Conservation (phyloP, 805 yeast genomes). For the Spathaspora hagerdaliae region DNA sequence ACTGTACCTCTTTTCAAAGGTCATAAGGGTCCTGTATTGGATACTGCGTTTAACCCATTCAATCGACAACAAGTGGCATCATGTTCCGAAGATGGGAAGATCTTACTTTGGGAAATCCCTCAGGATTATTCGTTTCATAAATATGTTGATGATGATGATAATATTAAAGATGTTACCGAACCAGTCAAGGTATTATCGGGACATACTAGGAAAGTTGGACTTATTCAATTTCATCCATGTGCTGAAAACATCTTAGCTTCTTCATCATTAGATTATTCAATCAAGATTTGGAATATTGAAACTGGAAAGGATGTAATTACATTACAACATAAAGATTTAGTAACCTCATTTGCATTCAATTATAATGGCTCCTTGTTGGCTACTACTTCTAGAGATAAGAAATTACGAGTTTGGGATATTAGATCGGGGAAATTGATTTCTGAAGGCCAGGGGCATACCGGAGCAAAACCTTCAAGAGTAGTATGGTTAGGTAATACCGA, state of each 20-base stretch:
- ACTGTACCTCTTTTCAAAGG: slow-evolving; percentile 92
- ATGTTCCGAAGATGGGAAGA: slow-evolving; percentile 74
- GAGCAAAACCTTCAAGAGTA: slow-evolving; percentile 87
- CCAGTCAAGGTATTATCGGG: slow-evolving; percentile 74
- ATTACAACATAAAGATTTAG: slow-evolving; percentile 82
- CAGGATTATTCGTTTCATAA: slow-evolving; percentile 69
- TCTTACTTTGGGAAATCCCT: slow-evolving; percentile 87
- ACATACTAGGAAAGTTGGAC: slow-evolving; percentile 94
- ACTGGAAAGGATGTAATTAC: slow-evolving; percentile 68
- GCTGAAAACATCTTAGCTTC: slow-evolving; percentile 86
- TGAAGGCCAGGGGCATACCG: slow-evolving; percentile 88
- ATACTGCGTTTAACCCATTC: slow-evolving; percentile 94
- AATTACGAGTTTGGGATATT: slow-evolving; percentile 87
- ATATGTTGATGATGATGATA: slow-evolving; percentile 50
- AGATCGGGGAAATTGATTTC: slow-evolving; percentile 67
- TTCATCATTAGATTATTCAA: slow-evolving; percentile 84
- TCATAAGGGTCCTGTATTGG: slow-evolving; percentile 91
- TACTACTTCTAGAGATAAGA: slow-evolving; percentile 88
- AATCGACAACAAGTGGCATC: slow-evolving; percentile 71
- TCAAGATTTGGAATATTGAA: slow-evolving; percentile 86
- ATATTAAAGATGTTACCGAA: slow-evolving; percentile 55
- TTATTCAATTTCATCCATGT: slow-evolving; percentile 82
- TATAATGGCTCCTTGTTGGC: slow-evolving; percentile 85
- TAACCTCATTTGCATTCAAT: slow-evolving; percentile 89
- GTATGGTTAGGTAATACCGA: slow-evolving; percentile 87